phyloP scores from a whole-genome alignment of 176 grass and related monocot genomes.

The Metroxylon sagu region DNA sequence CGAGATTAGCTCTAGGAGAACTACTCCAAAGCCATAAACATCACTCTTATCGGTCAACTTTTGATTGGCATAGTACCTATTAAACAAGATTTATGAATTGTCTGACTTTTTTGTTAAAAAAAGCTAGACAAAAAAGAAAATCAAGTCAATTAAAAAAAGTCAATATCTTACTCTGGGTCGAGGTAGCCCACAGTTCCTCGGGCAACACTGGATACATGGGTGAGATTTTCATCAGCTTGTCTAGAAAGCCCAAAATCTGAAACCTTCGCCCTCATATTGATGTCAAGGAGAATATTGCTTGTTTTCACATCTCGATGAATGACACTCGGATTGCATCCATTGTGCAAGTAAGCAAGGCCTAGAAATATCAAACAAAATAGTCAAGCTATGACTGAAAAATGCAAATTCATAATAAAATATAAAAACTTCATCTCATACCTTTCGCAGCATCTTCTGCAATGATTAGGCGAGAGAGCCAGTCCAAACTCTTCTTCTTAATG shows the following conservation, averaged over 20 bases:
- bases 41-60: conserved; percentile 5
- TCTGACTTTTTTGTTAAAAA: background rate
- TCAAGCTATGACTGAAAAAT: too few relatives aligned
- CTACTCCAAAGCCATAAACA: conserved; percentile 9
- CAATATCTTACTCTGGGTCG: conserved; percentile 7
- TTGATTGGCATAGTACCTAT: conserved; percentile 7
- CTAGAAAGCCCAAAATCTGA: conserved; percentile 13
- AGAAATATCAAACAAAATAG: background rate
- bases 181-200: conserved; percentile 6
- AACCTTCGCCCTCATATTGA: conserved; percentile 6
- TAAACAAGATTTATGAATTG: background rate
- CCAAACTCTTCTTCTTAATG: conserved; percentile 2
- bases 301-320: conserved; percentile 12
- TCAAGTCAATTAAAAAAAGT: too few relatives aligned
- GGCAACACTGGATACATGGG: conserved; percentile 10
- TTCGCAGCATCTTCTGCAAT: conserved; percentile 10
- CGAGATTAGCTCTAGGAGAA: conserved; percentile 9
- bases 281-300: conserved; percentile 13
- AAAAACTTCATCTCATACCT: background rate
- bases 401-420: background rate
- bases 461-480: conserved; percentile 4
- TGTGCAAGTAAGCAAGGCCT: conserved; percentile 11
- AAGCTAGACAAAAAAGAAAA: background rate
- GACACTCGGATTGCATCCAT: conserved; percentile 5
- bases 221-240: conserved; percentile 5